A percentile compares a stretch with the other conserved stretches of the same genome.
phyloP scores from a whole-genome alignment of 176 grass and related monocot genomes.

The barley (Hordeum vulgare) region MorexV3_pseudomolecules_assembly NC_058524.1:31336544-31337043 shows the following conservation, averaged over 20 bases:
- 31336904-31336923: not conserved
- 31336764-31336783: not conserved
- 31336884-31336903: not conserved
- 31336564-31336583: constrained; percentile 25
- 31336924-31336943: not conserved
- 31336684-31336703: not conserved
- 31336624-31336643: not conserved
- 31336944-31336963: too few species aligned
- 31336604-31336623: not conserved
- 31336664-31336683: not conserved
- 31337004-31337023: too few species aligned
- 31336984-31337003: too few species aligned
- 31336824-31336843: not conserved
- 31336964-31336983: too few species aligned
- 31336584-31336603: constrained; percentile 1
- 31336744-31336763: not conserved
- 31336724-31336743: constrained; percentile 14
- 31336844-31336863: not conserved
- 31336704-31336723: constrained; percentile 8
- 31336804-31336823: not conserved
- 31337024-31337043: not conserved
- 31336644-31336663: constrained; percentile 12
- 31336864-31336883: not conserved
- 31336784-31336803: not conserved
- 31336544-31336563: constrained; percentile 34